Percentiles rank a stretch among this genome's conserved stretches.
These are phyloP conservation scores for Lentinus brumalis DNA, from an alignment of 768 basidiomycete genomes.

Conservation along the genomic window DNA sequence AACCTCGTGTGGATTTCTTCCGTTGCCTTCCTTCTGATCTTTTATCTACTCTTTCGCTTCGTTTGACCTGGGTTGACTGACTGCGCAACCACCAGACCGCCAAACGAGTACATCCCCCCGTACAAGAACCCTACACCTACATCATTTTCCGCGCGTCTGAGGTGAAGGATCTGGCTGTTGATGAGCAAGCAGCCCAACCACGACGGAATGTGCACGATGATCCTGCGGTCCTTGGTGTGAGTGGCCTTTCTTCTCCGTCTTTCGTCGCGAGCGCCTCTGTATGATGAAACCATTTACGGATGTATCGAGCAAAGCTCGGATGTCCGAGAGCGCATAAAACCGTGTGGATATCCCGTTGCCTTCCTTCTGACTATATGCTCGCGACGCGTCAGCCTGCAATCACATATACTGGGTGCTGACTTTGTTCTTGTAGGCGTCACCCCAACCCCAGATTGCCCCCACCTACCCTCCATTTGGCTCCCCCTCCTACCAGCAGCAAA, in stretches of 20 bases:
- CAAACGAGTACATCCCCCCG: slow-evolving; percentile 82
- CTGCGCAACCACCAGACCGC: slow-evolving; percentile 48
- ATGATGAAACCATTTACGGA: slow-evolving; percentile 49
- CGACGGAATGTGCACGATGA: slow-evolving; percentile 74
- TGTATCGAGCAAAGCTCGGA: slow-evolving; percentile 42
- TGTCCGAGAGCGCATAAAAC: slow-evolving; percentile 48
- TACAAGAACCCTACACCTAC: slow-evolving; percentile 82
- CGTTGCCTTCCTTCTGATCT: slow-evolving; percentile 68
- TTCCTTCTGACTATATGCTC: slow-evolving; percentile 50
- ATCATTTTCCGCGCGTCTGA: slow-evolving; percentile 91
- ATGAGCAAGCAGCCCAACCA: slow-evolving; percentile 54
- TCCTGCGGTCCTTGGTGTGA: slow-evolving; percentile 80
- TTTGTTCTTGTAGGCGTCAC: slow-evolving; percentile 45
- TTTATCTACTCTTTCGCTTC: slow-evolving; percentile 5
- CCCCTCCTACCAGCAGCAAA: slow-evolving; percentile 26
- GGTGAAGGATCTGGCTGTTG: slow-evolving; percentile 87
- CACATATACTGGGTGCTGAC: slow-evolving; percentile 5
- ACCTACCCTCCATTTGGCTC: slow-evolving; percentile 25
- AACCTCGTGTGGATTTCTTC: slow-evolving; percentile 54
- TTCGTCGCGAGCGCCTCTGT: slow-evolving; percentile 1
- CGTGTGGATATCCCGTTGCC: slow-evolving; percentile 63
- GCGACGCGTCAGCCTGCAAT: slow-evolving; percentile 10
- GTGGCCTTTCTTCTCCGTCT: slow-evolving; percentile 33
- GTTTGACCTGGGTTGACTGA: slow-evolving; percentile 25
- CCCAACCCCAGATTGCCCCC: slow-evolving; percentile 37